These are phyloP conservation scores for Penicillium sp. DNA, from an alignment of 2,329 filamentous ascomycete species.

Conservation along the genomic window DNA sequence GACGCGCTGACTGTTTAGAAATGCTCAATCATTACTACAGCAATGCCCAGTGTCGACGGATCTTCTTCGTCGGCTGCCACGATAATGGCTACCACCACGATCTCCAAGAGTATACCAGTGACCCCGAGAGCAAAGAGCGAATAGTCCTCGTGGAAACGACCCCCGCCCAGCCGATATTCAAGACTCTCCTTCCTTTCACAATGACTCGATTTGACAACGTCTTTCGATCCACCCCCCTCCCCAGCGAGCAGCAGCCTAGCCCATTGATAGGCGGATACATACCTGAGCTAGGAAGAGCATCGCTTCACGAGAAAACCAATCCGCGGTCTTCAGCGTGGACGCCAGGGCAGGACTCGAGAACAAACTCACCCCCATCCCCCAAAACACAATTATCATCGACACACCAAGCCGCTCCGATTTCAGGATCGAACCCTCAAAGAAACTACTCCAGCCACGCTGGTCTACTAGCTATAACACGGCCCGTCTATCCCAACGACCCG, in stretches of 20 bases:
- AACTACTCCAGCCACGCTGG: too few species aligned
- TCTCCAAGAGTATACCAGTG: conserved; percentile 5
- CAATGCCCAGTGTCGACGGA: conserved; percentile 16
- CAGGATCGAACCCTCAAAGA: too few species aligned
- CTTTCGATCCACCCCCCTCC: conserved; percentile 1
- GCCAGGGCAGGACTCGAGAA: too few species aligned
- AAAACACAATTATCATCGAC: not conserved
- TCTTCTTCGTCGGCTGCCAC: conserved; percentile 19
- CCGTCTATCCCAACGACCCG: not conserved
- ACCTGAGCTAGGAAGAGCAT: too few species aligned
- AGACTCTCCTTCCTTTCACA: not conserved
- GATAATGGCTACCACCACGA: conserved; percentile 12
- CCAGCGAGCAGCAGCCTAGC: not conserved
- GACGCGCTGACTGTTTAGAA: conserved; percentile 1
- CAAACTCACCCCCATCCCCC: too few species aligned
- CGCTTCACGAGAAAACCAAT: too few species aligned
- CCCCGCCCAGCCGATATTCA: conserved; percentile 4
- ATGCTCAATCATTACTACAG: conserved; percentile 12
- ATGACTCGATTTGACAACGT: conserved; percentile 2
- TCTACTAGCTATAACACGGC: conserved; percentile 2
- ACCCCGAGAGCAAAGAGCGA: conserved; percentile 3
- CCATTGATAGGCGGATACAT: too few species aligned
- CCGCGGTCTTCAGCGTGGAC: too few species aligned
- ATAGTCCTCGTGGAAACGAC: conserved; percentile 16
- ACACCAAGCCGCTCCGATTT: too few species aligned